Conservation (phyloP, 2,329 filamentous ascomycete species). For the Mycosphaerella sp. region DNA sequence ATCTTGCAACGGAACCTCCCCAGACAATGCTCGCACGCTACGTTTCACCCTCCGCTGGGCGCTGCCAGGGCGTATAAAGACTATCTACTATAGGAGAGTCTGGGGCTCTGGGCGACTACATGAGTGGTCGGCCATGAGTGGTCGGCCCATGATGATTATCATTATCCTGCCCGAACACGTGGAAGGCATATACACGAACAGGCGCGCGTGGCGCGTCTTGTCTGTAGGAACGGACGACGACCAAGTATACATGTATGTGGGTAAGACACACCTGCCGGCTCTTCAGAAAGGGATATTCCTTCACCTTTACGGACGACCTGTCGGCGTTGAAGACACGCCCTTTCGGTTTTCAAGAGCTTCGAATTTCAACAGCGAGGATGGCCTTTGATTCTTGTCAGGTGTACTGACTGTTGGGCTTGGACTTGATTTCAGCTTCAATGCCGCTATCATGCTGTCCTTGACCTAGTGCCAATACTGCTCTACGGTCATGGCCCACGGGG, state of each 20-base stretch:
- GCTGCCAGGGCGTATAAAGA: no score
- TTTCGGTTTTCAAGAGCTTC: neutral
- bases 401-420: constrained; percentile 26
- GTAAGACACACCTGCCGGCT: no score
- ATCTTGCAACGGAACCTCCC: no score
- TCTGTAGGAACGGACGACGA: neutral
- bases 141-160: no score
- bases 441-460: constrained; percentile 25
- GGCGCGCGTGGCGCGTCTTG: neutral
- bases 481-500: constrained; percentile 1
- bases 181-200: neutral
- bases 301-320: neutral
- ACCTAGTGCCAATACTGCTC: neutral
- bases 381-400: constrained; percentile 7
- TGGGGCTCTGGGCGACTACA: no score
- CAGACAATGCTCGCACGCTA: no score
- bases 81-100: no score
- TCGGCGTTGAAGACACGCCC: neutral
- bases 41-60: no score
- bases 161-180: no score
- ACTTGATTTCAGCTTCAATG: constrained; percentile 37
- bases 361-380: constrained; percentile 17
- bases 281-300: neutral
- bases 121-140: no score
- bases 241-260: neutral